Conservation (phyloP, 2,329 filamentous ascomycete species). For the Pyrenochaeta sp. region DNA sequence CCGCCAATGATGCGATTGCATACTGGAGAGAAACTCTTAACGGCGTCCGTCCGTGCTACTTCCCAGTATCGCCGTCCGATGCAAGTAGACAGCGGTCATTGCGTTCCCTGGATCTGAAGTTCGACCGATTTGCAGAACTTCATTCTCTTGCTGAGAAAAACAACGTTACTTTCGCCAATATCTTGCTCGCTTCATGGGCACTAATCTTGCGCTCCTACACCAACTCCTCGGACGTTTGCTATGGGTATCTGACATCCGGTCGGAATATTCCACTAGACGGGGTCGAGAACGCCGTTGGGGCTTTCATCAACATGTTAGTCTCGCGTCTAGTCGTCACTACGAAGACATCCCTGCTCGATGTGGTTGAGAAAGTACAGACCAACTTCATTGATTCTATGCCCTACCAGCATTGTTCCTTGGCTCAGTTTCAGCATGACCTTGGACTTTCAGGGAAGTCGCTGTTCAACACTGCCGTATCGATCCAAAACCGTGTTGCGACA, state of each 20-base stretch:
- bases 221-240: conserved; percentile 41
- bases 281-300: conserved; percentile 57
- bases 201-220: conserved; percentile 41
- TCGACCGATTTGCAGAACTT: conserved; percentile 37
- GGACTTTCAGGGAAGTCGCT: conserved; percentile 45
- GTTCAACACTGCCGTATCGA: conserved; percentile 57
- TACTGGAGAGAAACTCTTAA: conserved; percentile 43
- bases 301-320: conserved; percentile 54
- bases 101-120: conserved; percentile 38
- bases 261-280: conserved; percentile 55
- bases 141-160: conserved; percentile 34
- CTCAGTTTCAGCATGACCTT: conserved; percentile 58
- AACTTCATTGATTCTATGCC: conserved; percentile 42
- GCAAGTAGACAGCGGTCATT: conserved; percentile 33
- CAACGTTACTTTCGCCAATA: conserved; percentile 41
- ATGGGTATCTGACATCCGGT: conserved; percentile 47
- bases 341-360: conserved; percentile 22
- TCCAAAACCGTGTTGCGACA: conserved; percentile 33
- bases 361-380: conserved; percentile 37
- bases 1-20: conserved; percentile 26
- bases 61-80: conserved; percentile 34
- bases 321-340: conserved; percentile 27
- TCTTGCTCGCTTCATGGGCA: conserved; percentile 43
- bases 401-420: conserved; percentile 46
- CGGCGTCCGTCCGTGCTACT: conserved; percentile 42